Base-by-base conservation (phyloP, 148 eudicot genomes). In the Cornus controversa region DNA sequence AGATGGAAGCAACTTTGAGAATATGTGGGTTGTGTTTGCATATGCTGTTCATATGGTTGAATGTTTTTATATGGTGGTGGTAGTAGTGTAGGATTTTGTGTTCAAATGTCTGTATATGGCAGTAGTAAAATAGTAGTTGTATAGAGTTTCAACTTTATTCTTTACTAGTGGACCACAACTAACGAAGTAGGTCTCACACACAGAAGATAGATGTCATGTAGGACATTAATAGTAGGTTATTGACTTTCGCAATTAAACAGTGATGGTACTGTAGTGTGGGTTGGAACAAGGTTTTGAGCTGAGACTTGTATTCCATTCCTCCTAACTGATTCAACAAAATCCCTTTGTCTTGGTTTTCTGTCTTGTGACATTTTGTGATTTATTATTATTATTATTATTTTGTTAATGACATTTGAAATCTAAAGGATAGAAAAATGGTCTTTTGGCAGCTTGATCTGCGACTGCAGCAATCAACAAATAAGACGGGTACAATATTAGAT, bases 361-460 rank as follows among this genome's bases (percentile, higher is more conserved):
- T 13, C 57, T 13, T 45, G 23, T 6, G 20, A 31, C 34, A 31
- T 31, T 31, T 31, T 31, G 4, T 31, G 2, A 36, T 16, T 50
- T n/a, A n/a, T 72, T 53, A 10, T 72, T 8, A 28, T 13, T n/a
- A n/a, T 53, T 16, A 29, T 54, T 20, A 10, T 10, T 28, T 29
- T 11, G 4, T 9, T 54, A 26, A 37, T 58, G 13, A 69, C 42
- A 40, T 8, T 71, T 71, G 4, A 71, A n/a, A 8, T 47, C 23
- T 11, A 50, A 50, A 50, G 4, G 20, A 13, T 2, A 50, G 16
- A 50, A 50, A 11, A 31, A 37, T 76, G 42, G 26, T 69, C 20
- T 26, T 20, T 62, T 80, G 80, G 76, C 94, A 91, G 94, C 80
- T 89, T 74, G 92, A 87, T 75, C 70, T 80, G 9, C 81, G 79